Evolutionary conservation across 228 moss, liverwort and hornwort genomes (phyloP).

Genomic region (Sphagnum fallax): DNA sequence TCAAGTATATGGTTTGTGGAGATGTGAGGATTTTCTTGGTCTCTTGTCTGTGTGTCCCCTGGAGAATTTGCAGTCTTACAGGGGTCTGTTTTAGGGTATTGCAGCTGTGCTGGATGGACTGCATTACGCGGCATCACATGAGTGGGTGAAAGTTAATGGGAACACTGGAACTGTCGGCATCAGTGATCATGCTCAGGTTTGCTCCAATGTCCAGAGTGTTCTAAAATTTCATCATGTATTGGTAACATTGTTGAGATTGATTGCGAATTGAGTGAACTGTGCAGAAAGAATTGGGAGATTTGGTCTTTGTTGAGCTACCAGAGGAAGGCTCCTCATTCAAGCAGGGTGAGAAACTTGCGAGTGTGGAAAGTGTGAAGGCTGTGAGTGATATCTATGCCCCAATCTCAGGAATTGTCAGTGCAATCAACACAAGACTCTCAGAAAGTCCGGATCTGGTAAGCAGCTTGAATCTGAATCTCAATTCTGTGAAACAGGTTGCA

Average conservation of each 20-base stretch:
- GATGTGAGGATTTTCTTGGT: too few species aligned
- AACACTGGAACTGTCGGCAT: slow-evolving; percentile 40
- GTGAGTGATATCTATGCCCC: slow-evolving; percentile 36
- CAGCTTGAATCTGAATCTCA: too few species aligned
- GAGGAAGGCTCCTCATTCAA: slow-evolving; percentile 6
- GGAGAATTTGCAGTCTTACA: too few species aligned
- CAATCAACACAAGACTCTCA: slow-evolving; percentile 12
- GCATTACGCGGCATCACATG: slow-evolving; percentile 35
- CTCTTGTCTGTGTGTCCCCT: too few species aligned
- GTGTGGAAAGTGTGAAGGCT: slow-evolving; percentile 58
- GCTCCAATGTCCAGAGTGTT: neutral
- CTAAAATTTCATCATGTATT: too few species aligned
- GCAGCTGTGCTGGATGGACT: slow-evolving; percentile 42
- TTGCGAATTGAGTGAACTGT: neutral
- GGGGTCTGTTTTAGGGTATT: neutral
- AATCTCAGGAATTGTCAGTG: slow-evolving; percentile 26
- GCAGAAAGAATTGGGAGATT: slow-evolving; percentile 38
- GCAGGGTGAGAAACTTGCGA: slow-evolving; percentile 7
- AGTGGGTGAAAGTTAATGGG: slow-evolving; percentile 50
- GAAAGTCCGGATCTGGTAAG: slow-evolving; percentile 28
- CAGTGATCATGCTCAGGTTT: slow-evolving; percentile 45
- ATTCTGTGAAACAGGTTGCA: too few species aligned
- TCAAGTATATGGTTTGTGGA: too few species aligned
- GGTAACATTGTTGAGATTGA: too few species aligned
- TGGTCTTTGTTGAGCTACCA: slow-evolving; percentile 44